phyloP scores from a whole-genome alignment of 2,329 filamentous ascomycete species.

The Didymosphaeria variabile region DNA sequence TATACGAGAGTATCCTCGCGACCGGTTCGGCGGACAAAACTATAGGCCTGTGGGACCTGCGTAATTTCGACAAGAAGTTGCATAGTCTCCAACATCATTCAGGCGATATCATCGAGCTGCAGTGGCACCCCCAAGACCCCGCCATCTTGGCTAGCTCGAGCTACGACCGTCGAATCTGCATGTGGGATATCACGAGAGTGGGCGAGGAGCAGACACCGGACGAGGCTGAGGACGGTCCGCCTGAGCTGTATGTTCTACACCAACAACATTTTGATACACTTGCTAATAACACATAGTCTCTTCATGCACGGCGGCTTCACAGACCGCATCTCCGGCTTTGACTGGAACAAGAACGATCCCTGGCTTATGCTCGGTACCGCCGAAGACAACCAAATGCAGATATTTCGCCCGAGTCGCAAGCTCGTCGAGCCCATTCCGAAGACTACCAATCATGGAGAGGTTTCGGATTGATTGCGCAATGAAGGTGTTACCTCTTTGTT shows the following conservation, averaged over 20 bases:
- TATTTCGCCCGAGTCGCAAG: conserved; percentile 64
- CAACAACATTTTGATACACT: conserved; percentile 1
- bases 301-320: conserved; percentile 99
- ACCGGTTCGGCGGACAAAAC: conserved; percentile 96
- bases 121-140: conserved; percentile 93
- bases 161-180: conserved; percentile 91
- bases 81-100: conserved; percentile 89
- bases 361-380: conserved; percentile 97
- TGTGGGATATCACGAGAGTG: conserved; percentile 93
- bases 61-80: conserved; percentile 87
- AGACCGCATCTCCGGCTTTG: conserved; percentile 95
- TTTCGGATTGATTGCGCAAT: conserved; percentile 44
- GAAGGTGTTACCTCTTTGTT: not conserved
- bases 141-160: conserved; percentile 89
- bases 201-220: conserved; percentile 96
- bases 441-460: conserved; percentile 49
- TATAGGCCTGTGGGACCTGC: conserved; percentile 92
- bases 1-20: conserved; percentile 86
- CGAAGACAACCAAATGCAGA: conserved; percentile 95
- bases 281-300: conserved; percentile 62
- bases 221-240: conserved; percentile 92
- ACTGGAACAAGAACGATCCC: conserved; percentile 95
- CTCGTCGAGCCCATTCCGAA: conserved; percentile 48
- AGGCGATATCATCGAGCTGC: conserved; percentile 88
- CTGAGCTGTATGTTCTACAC: conserved; percentile 78